Conservation (phyloP, 495 filamentous ascomycete species). For the Aspergillus taichungensis region DNA sequence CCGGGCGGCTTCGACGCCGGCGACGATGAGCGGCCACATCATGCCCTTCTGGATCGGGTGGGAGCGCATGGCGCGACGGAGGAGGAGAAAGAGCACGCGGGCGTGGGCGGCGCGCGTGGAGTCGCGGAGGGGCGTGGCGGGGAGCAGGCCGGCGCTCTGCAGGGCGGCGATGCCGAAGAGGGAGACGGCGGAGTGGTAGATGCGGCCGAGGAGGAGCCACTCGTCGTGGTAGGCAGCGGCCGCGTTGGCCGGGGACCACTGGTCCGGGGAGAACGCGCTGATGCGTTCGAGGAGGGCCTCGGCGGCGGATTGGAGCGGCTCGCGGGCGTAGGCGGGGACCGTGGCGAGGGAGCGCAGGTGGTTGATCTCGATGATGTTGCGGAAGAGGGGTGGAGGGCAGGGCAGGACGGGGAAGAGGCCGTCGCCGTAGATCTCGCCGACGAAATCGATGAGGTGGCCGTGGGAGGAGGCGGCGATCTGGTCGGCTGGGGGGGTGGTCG, state of each 20-base stretch:
- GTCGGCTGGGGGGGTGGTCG: constrained; percentile 19
- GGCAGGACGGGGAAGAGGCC: background rate
- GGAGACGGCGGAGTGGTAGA: constrained; percentile 19
- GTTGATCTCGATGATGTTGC: constrained; percentile 7
- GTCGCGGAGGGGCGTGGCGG: background rate
- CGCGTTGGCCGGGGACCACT: constrained; percentile 13
- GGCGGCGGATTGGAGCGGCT: constrained; percentile 4
- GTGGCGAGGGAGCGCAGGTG: constrained; percentile 7
- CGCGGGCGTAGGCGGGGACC: constrained; percentile 7
- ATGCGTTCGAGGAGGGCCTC: constrained; percentile 13
- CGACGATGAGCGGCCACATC: constrained; percentile 26
- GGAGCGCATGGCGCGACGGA: constrained; percentile 10
- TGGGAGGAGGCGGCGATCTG: constrained; percentile 9
- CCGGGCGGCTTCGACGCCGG: constrained; percentile 21
- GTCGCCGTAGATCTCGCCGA: constrained; percentile 9
- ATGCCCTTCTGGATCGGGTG: constrained; percentile 12
- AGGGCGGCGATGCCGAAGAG: constrained; percentile 25
- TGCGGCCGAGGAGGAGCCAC: constrained; percentile 19
- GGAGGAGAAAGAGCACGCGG: background rate
- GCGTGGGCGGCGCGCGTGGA: constrained; percentile 4
- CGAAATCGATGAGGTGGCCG: constrained; percentile 9
- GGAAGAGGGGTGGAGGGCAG: constrained; percentile 1
- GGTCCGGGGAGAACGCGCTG: constrained; percentile 13
- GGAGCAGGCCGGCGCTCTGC: constrained; percentile 19
- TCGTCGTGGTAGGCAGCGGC: constrained; percentile 11